A percentile compares a stretch with the other conserved stretches of the same genome.
Evolutionary conservation across 2,329 filamentous ascomycete species (phyloP).

Genomic region (Periconia sp.): DNA sequence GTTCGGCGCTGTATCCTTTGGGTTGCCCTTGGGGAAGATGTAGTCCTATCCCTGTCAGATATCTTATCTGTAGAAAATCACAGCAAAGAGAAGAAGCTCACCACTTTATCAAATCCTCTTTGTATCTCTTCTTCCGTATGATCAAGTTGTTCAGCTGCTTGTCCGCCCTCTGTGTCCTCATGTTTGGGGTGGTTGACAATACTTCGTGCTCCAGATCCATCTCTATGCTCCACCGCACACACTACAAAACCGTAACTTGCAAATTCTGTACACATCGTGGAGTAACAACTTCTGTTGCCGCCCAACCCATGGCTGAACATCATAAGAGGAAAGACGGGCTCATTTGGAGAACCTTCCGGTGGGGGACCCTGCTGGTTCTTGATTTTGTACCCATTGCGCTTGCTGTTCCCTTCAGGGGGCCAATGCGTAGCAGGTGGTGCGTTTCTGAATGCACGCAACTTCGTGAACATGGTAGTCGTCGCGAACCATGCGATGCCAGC

Average conservation of each 20-base stretch:
- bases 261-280: conserved; percentile 65
- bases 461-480: conserved; percentile 63
- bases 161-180: conserved; percentile 21
- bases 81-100: conserved; percentile 10
- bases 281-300: conserved; percentile 64
- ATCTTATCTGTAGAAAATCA: neutral
- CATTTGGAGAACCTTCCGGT: conserved; percentile 30
- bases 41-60: conserved; percentile 50
- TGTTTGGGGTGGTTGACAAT: conserved; percentile 59
- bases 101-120: conserved; percentile 53
- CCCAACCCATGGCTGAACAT: conserved; percentile 69
- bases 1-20: conserved; percentile 51
- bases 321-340: conserved; percentile 61
- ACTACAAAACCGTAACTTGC: conserved; percentile 68
- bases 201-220: conserved; percentile 64
- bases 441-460: conserved; percentile 66
- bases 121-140: conserved; percentile 42
- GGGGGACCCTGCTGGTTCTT: conserved; percentile 47
- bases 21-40: conserved; percentile 61
- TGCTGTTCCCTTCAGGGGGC: conserved; percentile 48
- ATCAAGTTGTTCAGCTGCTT: conserved; percentile 35
- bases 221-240: conserved; percentile 65
- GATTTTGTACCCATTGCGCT: conserved; percentile 42
- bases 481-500: conserved; percentile 57
- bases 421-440: conserved; percentile 59